Evolutionary conservation across 116 monocot genomes (phyloP).

Genomic region (Cymodocea nodosa): DNA sequence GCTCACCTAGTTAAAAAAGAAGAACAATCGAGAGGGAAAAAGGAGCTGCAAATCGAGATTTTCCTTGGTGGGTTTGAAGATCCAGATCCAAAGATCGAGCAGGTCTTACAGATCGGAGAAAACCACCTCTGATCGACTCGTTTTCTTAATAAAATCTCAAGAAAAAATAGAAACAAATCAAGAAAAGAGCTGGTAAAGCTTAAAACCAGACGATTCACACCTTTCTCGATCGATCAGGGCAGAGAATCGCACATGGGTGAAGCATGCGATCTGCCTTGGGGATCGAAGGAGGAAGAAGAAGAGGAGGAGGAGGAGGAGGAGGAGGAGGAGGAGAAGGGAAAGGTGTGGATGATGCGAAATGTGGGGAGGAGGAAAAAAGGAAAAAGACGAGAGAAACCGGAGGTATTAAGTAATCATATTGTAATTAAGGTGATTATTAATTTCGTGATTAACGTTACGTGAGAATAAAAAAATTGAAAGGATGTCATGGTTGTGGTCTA

Average conservation of each 20-base stretch:
- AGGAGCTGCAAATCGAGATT: neutral
- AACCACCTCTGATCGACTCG: neutral
- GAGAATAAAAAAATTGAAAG: neutral
- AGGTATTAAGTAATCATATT: neutral
- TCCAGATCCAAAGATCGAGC: too few relatives aligned
- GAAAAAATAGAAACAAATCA: neutral
- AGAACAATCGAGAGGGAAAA: too few relatives aligned
- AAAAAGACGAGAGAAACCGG: neutral
- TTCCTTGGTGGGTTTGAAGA: too few relatives aligned
- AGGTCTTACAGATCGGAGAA: neutral
- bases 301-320: neutral
- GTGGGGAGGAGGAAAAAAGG: neutral
- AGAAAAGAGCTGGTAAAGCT: neutral
- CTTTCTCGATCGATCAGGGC: constrained; percentile 4
- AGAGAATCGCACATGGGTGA: neutral
- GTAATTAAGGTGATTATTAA: neutral
- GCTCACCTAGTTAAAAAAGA: too few relatives aligned
- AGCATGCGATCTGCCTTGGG: constrained; percentile 3
- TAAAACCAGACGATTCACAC: neutral
- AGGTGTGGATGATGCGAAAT: neutral
- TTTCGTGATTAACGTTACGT: neutral
- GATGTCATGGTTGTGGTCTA: neutral
- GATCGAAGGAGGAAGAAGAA: neutral
- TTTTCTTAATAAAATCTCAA: too few relatives aligned
- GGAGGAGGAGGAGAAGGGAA: neutral